Evolutionary conservation across 2,329 filamentous ascomycete species (phyloP).

Genomic region (Pyricularia grisea): DNA sequence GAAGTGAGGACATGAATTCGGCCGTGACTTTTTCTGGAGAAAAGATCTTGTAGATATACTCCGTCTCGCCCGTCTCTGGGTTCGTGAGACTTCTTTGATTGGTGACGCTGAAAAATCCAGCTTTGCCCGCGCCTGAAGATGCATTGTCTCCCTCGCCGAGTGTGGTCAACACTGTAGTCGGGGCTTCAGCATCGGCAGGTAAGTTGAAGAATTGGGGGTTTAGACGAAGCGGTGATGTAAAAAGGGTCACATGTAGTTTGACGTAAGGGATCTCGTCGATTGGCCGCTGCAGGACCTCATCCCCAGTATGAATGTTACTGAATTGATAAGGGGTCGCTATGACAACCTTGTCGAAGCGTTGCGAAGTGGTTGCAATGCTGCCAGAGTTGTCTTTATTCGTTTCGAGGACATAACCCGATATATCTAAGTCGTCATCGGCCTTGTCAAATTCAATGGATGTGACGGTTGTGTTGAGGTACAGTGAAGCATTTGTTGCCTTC

Average conservation of each 20-base stretch:
- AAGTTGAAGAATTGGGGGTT: constrained; percentile 65
- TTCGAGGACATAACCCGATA: constrained; percentile 34
- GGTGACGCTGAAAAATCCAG: constrained; percentile 81
- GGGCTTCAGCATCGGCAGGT: constrained; percentile 44
- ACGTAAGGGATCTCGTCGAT: constrained; percentile 83
- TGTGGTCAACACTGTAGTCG: constrained; percentile 75
- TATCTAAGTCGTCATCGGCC: constrained; percentile 20
- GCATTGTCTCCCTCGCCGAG: constrained; percentile 51
- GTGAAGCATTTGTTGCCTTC: constrained; percentile 46
- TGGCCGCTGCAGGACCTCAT: constrained; percentile 55
- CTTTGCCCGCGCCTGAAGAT: constrained; percentile 50
- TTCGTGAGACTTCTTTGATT: constrained; percentile 58
- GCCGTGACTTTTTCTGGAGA: constrained; percentile 44
- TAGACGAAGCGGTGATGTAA: constrained; percentile 69
- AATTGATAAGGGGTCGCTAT: constrained; percentile 80
- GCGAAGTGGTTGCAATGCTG: background rate
- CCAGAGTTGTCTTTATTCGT: constrained; percentile 14
- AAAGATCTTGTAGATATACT: constrained; percentile 59
- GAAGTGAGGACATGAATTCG: constrained; percentile 41
- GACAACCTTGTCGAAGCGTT: constrained; percentile 66
- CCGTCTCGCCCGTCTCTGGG: constrained; percentile 40
- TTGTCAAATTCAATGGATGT: constrained; percentile 39
- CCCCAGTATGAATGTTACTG: constrained; percentile 54
- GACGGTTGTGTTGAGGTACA: constrained; percentile 61
- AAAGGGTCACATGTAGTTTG: constrained; percentile 78